Evolutionary conservation across 352 stramenopile species (phyloP), one percentile per base, ranked within the genome.

Genomic region (Phytophthora colocasiae): DNA sequence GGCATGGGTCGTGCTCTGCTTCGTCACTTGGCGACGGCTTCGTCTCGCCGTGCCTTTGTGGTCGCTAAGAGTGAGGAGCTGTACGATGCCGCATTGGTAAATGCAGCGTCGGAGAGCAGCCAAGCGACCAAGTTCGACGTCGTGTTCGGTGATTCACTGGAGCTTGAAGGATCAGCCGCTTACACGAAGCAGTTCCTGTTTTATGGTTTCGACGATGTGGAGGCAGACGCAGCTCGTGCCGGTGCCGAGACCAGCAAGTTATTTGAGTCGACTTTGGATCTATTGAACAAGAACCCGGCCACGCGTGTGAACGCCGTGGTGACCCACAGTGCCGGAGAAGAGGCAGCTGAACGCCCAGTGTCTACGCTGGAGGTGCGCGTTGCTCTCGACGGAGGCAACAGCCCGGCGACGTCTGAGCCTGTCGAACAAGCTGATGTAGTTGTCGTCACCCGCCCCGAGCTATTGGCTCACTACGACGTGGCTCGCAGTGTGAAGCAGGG

Each of bases 171-270:
- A 31, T 56, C 56, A 0, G 81, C 85, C 29, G 75, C 76, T 1
- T 90, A 83, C 69, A 84, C 88, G 9, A 97, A 93, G 56, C 88
- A 98, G 70, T 97, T 90, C 71, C 77, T 98, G 48, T 92, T 98
- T 66, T 97, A 83, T 74, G 89, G 90, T 38, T 97, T 93, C 65
- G 88, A 91, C 38, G 88, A 84, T 46, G 87, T 93, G 43, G 80
- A 89, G 19, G 75, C 91, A 32, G 78, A 85, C 19, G 50, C 36
- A 22, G 66, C 81, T 57, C 75, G 77, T 43, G 29, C 55, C 32
- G 71, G 74, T 32, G 67, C 59, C 0, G 49, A 71, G 19, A 69
- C 86, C 11, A 73, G 63, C 29, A 52, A 52, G 22, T 51, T 63
- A 32, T 90, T 88, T 57, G 36, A 57, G 22, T 62, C 70, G 44